Evolutionary conservation across 345 rosid species (phyloP), one percentile per base, ranked within the genome.

Genomic region (Luvunga scandens): DNA sequence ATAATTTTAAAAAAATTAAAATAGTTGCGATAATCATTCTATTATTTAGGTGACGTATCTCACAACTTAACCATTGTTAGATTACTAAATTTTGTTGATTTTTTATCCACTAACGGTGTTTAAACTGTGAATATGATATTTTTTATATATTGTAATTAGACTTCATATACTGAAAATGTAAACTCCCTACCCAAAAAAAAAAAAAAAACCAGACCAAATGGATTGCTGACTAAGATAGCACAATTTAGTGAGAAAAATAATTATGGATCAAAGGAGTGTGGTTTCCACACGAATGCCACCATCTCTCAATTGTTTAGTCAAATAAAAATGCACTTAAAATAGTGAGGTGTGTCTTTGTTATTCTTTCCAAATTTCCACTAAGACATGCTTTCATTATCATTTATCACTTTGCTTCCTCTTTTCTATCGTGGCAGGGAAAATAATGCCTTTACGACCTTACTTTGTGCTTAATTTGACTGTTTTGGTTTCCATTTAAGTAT

Each of bases 251-350:
- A 9, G 61, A 75, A 19, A 71, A 50, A 50, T 55, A 50, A 71
- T 50, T 50, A 30, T 71, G 31, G 61, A 75, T 22, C 5, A 64
- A 14, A 19, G 71, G 78, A 75, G 71, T 75, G 78, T 75, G 78
- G 78, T 75, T 64, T 48, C 78, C 78, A 75, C 78, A 64, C 62
- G 78, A 75, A 64, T 64, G 42, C 78, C 78, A 75, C 78, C 78
- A 64, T 22, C 62, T 75, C 48, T 45, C 5, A 21, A 28, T 75
- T 42, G 36, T 64, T 63, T 63, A 45, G 22, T 64, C 31, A 21
- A 75, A 53, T 53, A 4, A 72, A 72, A 56, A 25, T 72, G 48
- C 39, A 5, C 75, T 42, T 64, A 64, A 64, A 30, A 64, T 64
- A 38, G 38, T 5, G 39, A 39, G 25, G 72, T 9, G 48, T 2